Evolutionary conservation across 2,329 filamentous ascomycete genomes (phyloP).

Genomic region (Diaporthe australafricana): DNA sequence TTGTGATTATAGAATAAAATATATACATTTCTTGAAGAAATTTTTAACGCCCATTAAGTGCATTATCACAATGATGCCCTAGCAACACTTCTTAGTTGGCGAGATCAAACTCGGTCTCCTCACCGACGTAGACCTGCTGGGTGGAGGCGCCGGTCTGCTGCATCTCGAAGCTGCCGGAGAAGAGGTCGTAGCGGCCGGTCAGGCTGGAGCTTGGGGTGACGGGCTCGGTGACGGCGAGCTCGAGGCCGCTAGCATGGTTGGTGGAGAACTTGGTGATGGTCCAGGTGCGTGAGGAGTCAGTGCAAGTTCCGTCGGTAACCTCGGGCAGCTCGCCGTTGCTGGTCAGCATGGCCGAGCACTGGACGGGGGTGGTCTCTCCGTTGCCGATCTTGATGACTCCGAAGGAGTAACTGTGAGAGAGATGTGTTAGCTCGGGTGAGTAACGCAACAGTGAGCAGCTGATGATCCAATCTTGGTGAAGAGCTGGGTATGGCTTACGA

Average conservation of each 20-base stretch:
- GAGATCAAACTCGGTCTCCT: slow-evolving; percentile 41
- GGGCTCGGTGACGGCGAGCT: slow-evolving; percentile 45
- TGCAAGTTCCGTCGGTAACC: slow-evolving; percentile 45
- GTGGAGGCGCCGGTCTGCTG: slow-evolving; percentile 33
- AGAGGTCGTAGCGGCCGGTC: slow-evolving; percentile 44
- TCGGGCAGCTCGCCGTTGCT: slow-evolving; percentile 44
- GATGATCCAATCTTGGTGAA: background rate
- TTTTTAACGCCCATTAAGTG: slow-evolving; percentile 9
- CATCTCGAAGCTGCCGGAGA: slow-evolving; percentile 41
- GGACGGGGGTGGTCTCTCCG: slow-evolving; percentile 29
- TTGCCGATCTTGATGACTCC: slow-evolving; percentile 5
- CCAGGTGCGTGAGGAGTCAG: slow-evolving; percentile 46
- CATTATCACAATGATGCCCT: background rate
- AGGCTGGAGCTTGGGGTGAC: slow-evolving; percentile 43
- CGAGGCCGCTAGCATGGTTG: slow-evolving; percentile 39
- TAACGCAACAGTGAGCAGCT: background rate
- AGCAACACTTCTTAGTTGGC: slow-evolving; percentile 10
- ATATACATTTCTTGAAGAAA: slow-evolving; percentile 12
- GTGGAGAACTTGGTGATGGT: slow-evolving; percentile 39
- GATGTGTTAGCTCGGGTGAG: background rate
- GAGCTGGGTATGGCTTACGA: slow-evolving; percentile 11
- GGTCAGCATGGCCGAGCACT: slow-evolving; percentile 16
- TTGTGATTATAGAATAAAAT: background rate
- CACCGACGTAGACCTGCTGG: slow-evolving; percentile 47
- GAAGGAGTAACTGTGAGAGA: slow-evolving; percentile 31